phyloP scores from a whole-genome alignment of 495 filamentous ascomycete genomes.

The Cenococcum geophilum region DNA sequence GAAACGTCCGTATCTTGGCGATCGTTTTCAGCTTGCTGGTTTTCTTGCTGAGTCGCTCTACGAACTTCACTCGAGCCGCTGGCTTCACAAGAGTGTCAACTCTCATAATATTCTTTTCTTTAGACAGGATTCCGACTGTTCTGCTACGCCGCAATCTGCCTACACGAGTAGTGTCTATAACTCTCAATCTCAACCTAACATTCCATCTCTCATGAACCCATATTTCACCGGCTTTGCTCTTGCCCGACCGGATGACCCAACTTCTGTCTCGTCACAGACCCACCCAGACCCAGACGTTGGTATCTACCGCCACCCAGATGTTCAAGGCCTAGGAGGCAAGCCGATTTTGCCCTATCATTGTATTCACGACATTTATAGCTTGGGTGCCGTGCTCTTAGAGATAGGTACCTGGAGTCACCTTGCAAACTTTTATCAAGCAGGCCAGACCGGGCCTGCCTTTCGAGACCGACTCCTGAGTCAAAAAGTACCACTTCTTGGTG shows the following conservation, averaged over 20 bases:
- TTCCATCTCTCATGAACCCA: neutral
- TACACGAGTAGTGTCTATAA: neutral
- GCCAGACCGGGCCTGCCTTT: neutral
- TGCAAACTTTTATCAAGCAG: neutral
- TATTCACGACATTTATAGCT: constrained; percentile 8
- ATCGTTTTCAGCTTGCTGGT: constrained; percentile 2
- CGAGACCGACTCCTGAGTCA: neutral
- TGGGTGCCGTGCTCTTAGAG: constrained; percentile 3
- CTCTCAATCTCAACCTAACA: neutral
- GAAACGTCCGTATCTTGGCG: neutral
- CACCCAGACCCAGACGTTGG: neutral
- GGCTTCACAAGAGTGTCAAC: constrained; percentile 10
- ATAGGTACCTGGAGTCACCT: constrained; percentile 6
- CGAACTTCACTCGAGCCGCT: constrained; percentile 4
- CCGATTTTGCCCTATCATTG: neutral
- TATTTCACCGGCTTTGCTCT: neutral
- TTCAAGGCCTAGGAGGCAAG: neutral
- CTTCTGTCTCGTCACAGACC: neutral
- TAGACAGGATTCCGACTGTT: neutral
- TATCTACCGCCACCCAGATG: constrained; percentile 11
- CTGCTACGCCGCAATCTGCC: no score
- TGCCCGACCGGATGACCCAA: neutral
- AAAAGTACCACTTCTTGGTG: constrained; percentile 5
- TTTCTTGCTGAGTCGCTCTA: constrained; percentile 6
- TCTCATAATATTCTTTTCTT: constrained; percentile 28